Conservation (phyloP, 169 alveolate species). For the Cryptosporidium tyzzeri region DNA sequence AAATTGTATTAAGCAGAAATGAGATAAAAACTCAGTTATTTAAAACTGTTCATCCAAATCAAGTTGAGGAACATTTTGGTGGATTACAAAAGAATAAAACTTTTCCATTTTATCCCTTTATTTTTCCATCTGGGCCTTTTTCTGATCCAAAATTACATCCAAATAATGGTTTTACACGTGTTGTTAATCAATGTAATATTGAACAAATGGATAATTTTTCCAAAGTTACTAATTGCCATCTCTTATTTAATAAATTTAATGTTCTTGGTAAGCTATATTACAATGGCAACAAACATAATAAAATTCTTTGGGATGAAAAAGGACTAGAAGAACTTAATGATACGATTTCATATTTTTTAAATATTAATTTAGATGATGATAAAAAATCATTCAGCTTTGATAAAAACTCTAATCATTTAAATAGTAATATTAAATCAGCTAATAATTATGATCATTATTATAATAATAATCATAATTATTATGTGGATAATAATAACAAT, state of each 20-base stretch:
- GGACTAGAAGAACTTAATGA: conserved; percentile 8
- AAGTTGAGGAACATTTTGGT: conserved; percentile 82
- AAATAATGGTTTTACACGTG: conserved; percentile 55
- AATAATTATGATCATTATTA: too few species aligned
- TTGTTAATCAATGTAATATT: background rate
- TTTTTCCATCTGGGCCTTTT: conserved; percentile 79
- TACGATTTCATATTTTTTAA: background rate
- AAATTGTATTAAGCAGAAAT: conserved; percentile 77
- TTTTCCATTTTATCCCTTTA: conserved; percentile 79
- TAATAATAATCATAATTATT: background rate
- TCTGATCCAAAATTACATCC: conserved; percentile 66
- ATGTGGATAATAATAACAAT: background rate
- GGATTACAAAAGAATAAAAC: conserved; percentile 78
- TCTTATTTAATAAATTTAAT: conserved; percentile 36
- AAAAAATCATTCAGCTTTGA: background rate
- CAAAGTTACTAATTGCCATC: conserved; percentile 37
- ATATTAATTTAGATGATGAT: background rate
- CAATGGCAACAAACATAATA: background rate
- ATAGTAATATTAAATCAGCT: background rate
- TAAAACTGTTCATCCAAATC: conserved; percentile 77
- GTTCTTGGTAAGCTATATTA: conserved; percentile 29
- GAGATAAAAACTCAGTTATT: conserved; percentile 64
- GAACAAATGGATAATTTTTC: conserved; percentile 2
- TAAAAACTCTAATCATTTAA: background rate
- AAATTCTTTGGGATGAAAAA: conserved; percentile 22